Base-by-base conservation (phyloP, 345 rosid species). In the Geranium brycei region DNA sequence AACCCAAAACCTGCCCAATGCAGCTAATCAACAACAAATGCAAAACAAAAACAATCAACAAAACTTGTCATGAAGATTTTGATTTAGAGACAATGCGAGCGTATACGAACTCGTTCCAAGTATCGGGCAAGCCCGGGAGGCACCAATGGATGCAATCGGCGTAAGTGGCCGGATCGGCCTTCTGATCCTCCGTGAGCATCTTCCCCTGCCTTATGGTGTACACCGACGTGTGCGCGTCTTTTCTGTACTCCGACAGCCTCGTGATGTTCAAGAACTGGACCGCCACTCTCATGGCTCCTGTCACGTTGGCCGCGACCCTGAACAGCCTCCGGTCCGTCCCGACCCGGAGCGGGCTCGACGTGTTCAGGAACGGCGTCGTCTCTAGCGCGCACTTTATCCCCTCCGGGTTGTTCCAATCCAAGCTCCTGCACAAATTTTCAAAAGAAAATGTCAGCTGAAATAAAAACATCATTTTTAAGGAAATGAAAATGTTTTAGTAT, bases 81-180 rank as follows among this genome's bases (percentile, higher is more conserved):
- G 72, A 58, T 30, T 35, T 59, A 19, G 78, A 71, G 55, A 85
- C 64, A 8, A 91, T 84, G 61, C 76, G 81, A 4, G 91, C 28
- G 65, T 82, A 92, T 7, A 92, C 64, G 59, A 92, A 83, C 72
- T 92, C 96, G 12, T 89, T 87, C 98, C 98, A 91, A 2, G 84
- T 82, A 62, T 92, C 98, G 8, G 97, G 98, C 64, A 92, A 70
- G 17, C 98, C 97, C 0, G 96, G 98, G 57, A 92, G 90, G 66
- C 98, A 92, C 98, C 98, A 91, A 23, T 92, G 98, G 60, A 78
- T 72, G 63, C 98, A 92, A 67, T 91, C 98, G 0, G 91, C 93
- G 11, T 72, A 85, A 0, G 66, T 85, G 16, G 69, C 77, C 1
- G 91, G 91, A 59, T 86, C 81, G 17, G 73, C 73, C 59, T 64